Base-by-base conservation (phyloP, 2,329 filamentous ascomycete genomes). In the Diplocarpon rosae region DNA sequence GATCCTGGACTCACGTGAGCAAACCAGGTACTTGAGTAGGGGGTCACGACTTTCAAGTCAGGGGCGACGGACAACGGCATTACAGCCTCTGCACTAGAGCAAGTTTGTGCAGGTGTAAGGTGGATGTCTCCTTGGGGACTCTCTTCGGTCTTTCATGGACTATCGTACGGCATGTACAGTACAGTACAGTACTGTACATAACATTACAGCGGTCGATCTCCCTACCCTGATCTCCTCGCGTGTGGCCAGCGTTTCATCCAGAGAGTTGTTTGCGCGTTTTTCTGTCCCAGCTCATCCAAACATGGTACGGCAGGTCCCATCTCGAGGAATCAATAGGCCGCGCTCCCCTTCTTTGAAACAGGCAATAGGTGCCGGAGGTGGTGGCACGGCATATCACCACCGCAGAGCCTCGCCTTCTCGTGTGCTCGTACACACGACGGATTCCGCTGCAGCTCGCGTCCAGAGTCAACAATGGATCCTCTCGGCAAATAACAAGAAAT, bases 1-100 rank as follows among this genome's bases (percentile, higher is more conserved):
- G 32, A 42, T 36, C 39, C 32, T 42, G 34, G 39, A 42, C n/a
- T 42, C 39, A 42, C 39, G 39, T 42, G 32, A 42, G 39, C 16
- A 24, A n/a, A 35, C 31, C 35, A 42, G 14, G 10, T 28, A 7
- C 29, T 36, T n/a, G 39, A 12, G 30, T 12, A 4, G 30, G 16
- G 28, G 16, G 20, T 33, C 29, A 40, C 16, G 28, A n/a, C n/a
- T 8, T 37, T 1, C 15, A 12, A 20, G 15, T 20, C 28, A 40
- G 29, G 15, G 29, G 39, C 31, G 11, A 32, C n/a, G 39, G 20
- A 17, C 24, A n/a, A 20, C 35, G 29, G 32, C 39, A 36, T 4
- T 30, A 15, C 27, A 17, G 29, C 7, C 39, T 28, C n/a, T 42
- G 15, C 10, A 35, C 29, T 13, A 16, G 32, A 36, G 20, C n/a